A percentile compares a stretch with the other conserved stretches of the same genome.
These are phyloP conservation scores for Dioscorea alata DNA, from an alignment of 106 monocot genomes.

Conservation along the genomic window DNA sequence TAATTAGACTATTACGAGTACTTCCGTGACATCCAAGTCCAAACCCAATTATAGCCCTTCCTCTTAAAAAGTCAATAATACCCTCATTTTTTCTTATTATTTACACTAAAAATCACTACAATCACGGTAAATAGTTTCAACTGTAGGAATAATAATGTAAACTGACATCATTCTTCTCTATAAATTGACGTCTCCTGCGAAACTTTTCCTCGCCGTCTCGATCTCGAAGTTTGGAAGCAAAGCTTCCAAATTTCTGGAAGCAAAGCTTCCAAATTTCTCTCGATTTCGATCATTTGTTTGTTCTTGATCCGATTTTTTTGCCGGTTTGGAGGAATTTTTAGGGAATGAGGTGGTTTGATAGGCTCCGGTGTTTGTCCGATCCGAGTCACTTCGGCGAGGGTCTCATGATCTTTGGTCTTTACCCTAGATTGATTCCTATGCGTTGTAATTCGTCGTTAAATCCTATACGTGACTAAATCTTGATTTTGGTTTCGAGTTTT, in stretches of 20 bases:
- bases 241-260: neutral
- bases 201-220: too few relatives aligned
- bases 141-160: too few relatives aligned
- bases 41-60: too few relatives aligned
- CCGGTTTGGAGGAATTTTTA: slow-evolving; percentile 50
- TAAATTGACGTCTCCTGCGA: too few relatives aligned
- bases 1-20: too few relatives aligned
- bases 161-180: too few relatives aligned
- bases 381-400: slow-evolving; percentile 71
- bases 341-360: slow-evolving; percentile 92
- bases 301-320: slow-evolving; percentile 9
- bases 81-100: too few relatives aligned
- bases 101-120: too few relatives aligned
- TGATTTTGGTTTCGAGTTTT: slow-evolving; percentile 10
- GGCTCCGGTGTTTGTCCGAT: slow-evolving; percentile 68
- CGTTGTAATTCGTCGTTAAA: slow-evolving; percentile 36
- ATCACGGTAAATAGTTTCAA: too few relatives aligned
- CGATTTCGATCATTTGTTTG: neutral
- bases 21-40: too few relatives aligned
- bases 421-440: slow-evolving; percentile 77
- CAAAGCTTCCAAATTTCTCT: neutral
- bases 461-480: slow-evolving; percentile 11
- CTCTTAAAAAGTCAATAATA: too few relatives aligned
- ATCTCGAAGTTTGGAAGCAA: too few relatives aligned
- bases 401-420: slow-evolving; percentile 82